These are phyloP conservation scores for Hyphopichia fennica DNA, from an alignment of 1,139 yeast species.

Conservation along the genomic window DNA sequence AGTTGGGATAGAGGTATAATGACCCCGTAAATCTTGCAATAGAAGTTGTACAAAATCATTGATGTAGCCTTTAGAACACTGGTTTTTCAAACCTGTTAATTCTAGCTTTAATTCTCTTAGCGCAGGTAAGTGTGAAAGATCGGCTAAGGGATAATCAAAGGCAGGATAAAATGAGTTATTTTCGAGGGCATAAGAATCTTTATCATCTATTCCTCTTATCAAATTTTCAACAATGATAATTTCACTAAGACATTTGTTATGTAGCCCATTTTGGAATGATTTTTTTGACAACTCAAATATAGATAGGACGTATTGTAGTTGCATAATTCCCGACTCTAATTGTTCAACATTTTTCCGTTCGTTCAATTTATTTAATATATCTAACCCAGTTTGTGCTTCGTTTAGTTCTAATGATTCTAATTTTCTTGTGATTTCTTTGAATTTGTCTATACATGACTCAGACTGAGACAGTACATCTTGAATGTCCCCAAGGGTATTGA, in stretches of 20 bases:
- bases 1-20: conserved; percentile 49
- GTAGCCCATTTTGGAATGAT: conserved; percentile 43
- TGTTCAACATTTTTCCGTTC: conserved; percentile 60
- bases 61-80: conserved; percentile 70
- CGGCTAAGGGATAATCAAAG: conserved; percentile 53
- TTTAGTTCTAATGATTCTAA: conserved; percentile 45
- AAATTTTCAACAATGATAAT: conserved; percentile 58
- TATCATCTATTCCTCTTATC: conserved; percentile 49
- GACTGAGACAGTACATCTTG: conserved; percentile 62
- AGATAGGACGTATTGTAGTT: conserved; percentile 52
- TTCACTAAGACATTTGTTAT: conserved; percentile 46
- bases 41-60: conserved; percentile 55
- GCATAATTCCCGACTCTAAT: conserved; percentile 66
- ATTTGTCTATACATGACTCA: conserved; percentile 46
- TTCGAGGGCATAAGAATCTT: conserved; percentile 21
- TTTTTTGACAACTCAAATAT: conserved; percentile 54
- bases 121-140: conserved; percentile 60
- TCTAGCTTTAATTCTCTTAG: conserved; percentile 54
- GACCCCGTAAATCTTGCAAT: conserved; percentile 58
- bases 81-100: conserved; percentile 48
- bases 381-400: conserved; percentile 54
- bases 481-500: conserved; percentile 79
- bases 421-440: conserved; percentile 45
- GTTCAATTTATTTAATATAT: conserved; percentile 51
- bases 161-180: conserved; percentile 28